Conservation (phyloP, 2,329 filamentous ascomycete species). For the Blastomyces emzantsi region DNA sequence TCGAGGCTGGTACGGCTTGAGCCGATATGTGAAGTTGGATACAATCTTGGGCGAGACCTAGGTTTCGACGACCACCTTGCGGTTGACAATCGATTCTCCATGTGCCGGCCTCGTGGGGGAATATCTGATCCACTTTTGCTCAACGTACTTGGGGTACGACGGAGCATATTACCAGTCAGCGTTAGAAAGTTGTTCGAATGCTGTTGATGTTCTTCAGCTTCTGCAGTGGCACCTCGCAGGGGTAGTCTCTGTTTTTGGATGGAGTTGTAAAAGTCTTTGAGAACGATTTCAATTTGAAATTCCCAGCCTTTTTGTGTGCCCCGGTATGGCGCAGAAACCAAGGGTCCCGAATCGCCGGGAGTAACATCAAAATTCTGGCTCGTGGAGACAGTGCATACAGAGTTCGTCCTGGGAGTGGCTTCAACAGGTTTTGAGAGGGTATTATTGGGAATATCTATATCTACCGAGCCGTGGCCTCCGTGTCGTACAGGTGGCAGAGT, state of each 20-base stretch:
- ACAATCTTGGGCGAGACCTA: slow-evolving; percentile 66
- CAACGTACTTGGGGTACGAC: slow-evolving; percentile 78
- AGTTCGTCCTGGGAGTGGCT: slow-evolving; percentile 22
- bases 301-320: slow-evolving; percentile 77
- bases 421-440: slow-evolving; percentile 19
- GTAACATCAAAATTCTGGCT: slow-evolving; percentile 30
- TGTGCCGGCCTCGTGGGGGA: slow-evolving; percentile 59
- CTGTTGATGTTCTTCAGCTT: slow-evolving; percentile 29
- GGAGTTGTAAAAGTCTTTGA: slow-evolving; percentile 85
- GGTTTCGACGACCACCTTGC: slow-evolving; percentile 79
- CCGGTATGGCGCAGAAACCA: slow-evolving; percentile 68
- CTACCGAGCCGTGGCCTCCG: slow-evolving; percentile 16
- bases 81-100: slow-evolving; percentile 54
- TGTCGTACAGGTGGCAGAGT: slow-evolving; percentile 7
- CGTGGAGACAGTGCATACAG: slow-evolving; percentile 20
- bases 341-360: slow-evolving; percentile 56
- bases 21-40: slow-evolving; percentile 70
- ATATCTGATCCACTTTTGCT: slow-evolving; percentile 85
- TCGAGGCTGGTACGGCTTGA: slow-evolving; percentile 93
- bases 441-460: slow-evolving; percentile 17
- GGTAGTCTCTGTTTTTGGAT: slow-evolving; percentile 83
- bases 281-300: slow-evolving; percentile 74
- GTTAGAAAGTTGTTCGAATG: slow-evolving; percentile 59
- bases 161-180: slow-evolving; percentile 57
- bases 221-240: slow-evolving; percentile 60